Conservation (phyloP, 495 filamentous ascomycete genomes). For the Tuber brumale region DNA sequence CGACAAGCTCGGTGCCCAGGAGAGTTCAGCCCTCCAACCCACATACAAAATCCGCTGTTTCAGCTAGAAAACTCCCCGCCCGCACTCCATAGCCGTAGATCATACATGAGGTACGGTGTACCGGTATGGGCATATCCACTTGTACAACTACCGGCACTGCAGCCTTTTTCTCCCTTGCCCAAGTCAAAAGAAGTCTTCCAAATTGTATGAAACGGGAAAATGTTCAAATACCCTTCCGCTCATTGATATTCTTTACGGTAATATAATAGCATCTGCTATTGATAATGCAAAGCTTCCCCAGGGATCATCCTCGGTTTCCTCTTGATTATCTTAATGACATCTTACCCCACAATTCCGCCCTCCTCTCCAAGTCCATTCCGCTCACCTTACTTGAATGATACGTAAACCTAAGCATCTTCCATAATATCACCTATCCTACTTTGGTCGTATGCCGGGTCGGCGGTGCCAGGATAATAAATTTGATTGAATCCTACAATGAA, state of each 20-base stretch:
- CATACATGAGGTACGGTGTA: neutral
- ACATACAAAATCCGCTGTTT: neutral
- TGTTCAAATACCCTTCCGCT: neutral
- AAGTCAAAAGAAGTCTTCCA: neutral
- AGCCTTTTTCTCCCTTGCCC: neutral
- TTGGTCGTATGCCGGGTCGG: no score
- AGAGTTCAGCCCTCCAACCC: neutral
- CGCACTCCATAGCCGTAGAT: neutral
- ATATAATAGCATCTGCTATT: neutral
- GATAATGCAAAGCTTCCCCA: neutral
- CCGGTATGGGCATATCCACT: neutral
- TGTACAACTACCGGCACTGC: neutral
- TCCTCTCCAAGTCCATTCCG: neutral
- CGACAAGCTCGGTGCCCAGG: neutral
- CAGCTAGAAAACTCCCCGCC: conserved; percentile 2
- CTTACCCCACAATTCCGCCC: neutral
- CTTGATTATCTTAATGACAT: neutral
- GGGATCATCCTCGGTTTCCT: neutral
- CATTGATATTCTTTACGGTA: neutral
- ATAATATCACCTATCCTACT: no score
- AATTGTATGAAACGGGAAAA: neutral
- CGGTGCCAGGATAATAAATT: no score
- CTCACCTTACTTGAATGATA: neutral
- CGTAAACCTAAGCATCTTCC: neutral
- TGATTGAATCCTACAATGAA: no score